These are phyloP conservation scores for Phaeoacremonium minimum DNA, from an alignment of 2,329 filamentous ascomycete species.

Conservation along the genomic window DNA sequence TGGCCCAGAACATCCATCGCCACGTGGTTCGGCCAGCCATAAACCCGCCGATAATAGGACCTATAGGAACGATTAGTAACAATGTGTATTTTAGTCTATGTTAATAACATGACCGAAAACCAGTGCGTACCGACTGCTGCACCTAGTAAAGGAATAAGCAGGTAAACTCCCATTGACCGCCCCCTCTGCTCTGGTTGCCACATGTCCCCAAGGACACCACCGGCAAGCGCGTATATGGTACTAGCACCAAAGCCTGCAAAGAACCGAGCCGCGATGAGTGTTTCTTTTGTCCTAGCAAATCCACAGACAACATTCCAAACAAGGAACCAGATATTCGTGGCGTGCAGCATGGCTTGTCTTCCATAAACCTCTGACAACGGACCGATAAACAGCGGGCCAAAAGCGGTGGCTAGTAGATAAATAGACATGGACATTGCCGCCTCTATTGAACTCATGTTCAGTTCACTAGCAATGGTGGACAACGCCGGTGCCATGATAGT, in stretches of 20 bases:
- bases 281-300: constrained; percentile 30
- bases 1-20: constrained; percentile 40
- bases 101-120: no score
- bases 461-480: constrained; percentile 40
- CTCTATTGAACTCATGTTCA: constrained; percentile 43
- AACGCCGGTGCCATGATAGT: constrained; percentile 50
- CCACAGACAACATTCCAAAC: constrained; percentile 42
- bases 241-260: constrained; percentile 44
- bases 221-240: constrained; percentile 37
- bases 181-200: constrained; percentile 41
- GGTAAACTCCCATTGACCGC: constrained; percentile 28
- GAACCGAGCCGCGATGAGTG: constrained; percentile 39
- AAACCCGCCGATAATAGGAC: constrained; percentile 33
- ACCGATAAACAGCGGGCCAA: constrained; percentile 37
- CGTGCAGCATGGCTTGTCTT: constrained; percentile 32
- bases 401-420: constrained; percentile 35
- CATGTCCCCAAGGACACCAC: constrained; percentile 41
- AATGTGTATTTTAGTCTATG: no score
- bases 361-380: constrained; percentile 46
- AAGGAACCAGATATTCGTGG: constrained; percentile 43
- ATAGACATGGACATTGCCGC: constrained; percentile 42
- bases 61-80: no score
- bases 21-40: constrained; percentile 28
- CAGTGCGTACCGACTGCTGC: no score
- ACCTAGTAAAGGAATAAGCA: constrained; percentile 33